Evolutionary conservation across 108 stramenopile species (phyloP).

Genomic region (Skeletonema marinoi): DNA sequence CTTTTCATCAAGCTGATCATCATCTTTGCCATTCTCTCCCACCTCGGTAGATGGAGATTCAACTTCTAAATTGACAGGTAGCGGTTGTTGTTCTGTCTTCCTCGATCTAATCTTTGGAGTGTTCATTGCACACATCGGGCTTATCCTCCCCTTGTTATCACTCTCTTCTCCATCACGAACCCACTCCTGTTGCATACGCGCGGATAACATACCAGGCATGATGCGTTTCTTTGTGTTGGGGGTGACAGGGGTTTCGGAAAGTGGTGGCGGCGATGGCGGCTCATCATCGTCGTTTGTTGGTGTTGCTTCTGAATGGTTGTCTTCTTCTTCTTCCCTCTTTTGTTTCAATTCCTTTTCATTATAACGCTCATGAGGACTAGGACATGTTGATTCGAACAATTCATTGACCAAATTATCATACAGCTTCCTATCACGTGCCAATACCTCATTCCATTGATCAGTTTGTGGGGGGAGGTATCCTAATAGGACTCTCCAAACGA

Average conservation of each 20-base stretch:
- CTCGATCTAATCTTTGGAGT: slow-evolving; percentile 13
- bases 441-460: slow-evolving; percentile 51
- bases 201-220: slow-evolving; percentile 43
- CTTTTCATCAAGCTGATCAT: background rate
- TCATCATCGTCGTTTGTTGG: slow-evolving; percentile 2
- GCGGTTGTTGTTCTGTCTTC: background rate
- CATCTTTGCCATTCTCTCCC: slow-evolving; percentile 4
- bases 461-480: slow-evolving; percentile 67
- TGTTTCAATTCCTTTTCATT: slow-evolving; percentile 5
- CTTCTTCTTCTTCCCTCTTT: background rate
- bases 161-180: slow-evolving; percentile 22
- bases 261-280: background rate
- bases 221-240: background rate
- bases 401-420: slow-evolving; percentile 61
- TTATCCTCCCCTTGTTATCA: slow-evolving; percentile 10
- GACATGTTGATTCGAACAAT: slow-evolving; percentile 52
- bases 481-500: slow-evolving; percentile 78
- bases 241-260: background rate
- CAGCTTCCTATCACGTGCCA: slow-evolving; percentile 54
- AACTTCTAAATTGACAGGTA: slow-evolving; percentile 12
- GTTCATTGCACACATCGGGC: slow-evolving; percentile 52
- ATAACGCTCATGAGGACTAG: slow-evolving; percentile 45
- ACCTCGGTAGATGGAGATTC: slow-evolving; percentile 19
- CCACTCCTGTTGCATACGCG: slow-evolving; percentile 51
- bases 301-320: background rate